phyloP scores from a whole-genome alignment of 2,329 filamentous ascomycete genomes.

The Aspergillus bombycis region DNA sequence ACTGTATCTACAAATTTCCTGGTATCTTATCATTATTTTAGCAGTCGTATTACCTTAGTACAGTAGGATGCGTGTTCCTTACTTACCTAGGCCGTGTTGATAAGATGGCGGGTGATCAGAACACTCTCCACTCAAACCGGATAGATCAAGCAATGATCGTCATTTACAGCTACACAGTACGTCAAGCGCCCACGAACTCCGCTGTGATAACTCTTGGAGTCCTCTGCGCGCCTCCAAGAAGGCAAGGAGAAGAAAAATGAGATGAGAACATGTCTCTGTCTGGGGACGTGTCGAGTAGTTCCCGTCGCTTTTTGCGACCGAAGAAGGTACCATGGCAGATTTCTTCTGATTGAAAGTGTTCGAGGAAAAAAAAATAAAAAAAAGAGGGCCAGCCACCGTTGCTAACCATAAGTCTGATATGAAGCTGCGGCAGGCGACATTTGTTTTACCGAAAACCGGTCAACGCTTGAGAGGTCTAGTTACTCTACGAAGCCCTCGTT shows the following conservation, averaged over 20 bases:
- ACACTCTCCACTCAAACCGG: neutral
- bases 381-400: neutral
- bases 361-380: neutral
- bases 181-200: neutral
- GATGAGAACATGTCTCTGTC: conserved; percentile 32
- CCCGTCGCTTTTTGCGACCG: conserved; percentile 37
- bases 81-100: neutral
- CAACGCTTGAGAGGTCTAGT: conserved; percentile 81
- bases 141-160: conserved; percentile 2
- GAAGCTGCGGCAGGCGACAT: conserved; percentile 79
- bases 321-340: conserved; percentile 30
- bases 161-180: neutral
- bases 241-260: conserved; percentile 20
- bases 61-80: neutral
- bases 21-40: too few relatives aligned
- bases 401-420: conserved; percentile 6
- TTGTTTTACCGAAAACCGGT: conserved; percentile 83
- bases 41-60: too few relatives aligned
- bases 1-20: too few relatives aligned
- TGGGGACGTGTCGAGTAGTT: conserved; percentile 33
- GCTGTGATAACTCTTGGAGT: neutral
- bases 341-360: neutral
- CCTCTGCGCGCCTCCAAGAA: neutral
- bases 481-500: conserved; percentile 65
- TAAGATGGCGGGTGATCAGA: neutral